Percentiles rank a stretch among this genome's conserved stretches.
phyloP scores from a whole-genome alignment of 2,329 filamentous ascomycete genomes.

The Arthrobotrys entomopaga region DNA sequence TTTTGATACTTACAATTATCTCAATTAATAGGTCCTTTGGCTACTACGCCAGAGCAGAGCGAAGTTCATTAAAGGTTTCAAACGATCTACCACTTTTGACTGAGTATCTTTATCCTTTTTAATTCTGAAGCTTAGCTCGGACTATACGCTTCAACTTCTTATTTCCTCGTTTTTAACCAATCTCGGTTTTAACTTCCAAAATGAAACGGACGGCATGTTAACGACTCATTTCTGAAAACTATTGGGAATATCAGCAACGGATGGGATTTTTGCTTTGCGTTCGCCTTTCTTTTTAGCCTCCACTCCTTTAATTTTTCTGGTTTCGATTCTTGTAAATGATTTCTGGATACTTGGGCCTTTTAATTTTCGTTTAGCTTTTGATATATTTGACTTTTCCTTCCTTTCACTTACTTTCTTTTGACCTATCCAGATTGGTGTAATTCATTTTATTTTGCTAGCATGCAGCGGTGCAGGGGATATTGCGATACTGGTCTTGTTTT shows the following conservation, averaged over 20 bases:
- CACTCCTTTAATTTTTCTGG: neutral
- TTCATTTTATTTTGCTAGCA: no score
- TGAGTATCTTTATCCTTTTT: neutral
- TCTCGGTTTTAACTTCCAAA: neutral
- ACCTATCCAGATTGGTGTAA: no score
- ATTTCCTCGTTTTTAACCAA: neutral
- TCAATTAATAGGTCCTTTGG: slow-evolving; percentile 35
- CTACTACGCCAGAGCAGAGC: slow-evolving; percentile 47
- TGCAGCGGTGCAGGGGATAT: no score
- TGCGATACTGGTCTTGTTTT: no score
- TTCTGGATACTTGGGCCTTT: slow-evolving; percentile 13
- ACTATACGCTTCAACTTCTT: neutral
- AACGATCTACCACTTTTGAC: no score
- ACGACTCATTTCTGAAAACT: slow-evolving; percentile 37
- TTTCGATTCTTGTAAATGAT: slow-evolving; percentile 40
- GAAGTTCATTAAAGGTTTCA: slow-evolving; percentile 36
- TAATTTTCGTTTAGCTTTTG: neutral
- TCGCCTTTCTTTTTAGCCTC: neutral
- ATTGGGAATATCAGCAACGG: slow-evolving; percentile 12
- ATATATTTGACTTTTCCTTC: neutral
- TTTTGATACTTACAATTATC: slow-evolving; percentile 12
- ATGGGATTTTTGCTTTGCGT: neutral
- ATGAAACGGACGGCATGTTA: slow-evolving; percentile 35
- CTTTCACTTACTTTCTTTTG: neutral
- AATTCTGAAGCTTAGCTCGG: neutral